Evolutionary conservation across 202 grass and related monocot species (phyloP), one percentile per base, ranked within the genome.

Genomic region (Bolboschoenoplectus hybrid): DNA sequence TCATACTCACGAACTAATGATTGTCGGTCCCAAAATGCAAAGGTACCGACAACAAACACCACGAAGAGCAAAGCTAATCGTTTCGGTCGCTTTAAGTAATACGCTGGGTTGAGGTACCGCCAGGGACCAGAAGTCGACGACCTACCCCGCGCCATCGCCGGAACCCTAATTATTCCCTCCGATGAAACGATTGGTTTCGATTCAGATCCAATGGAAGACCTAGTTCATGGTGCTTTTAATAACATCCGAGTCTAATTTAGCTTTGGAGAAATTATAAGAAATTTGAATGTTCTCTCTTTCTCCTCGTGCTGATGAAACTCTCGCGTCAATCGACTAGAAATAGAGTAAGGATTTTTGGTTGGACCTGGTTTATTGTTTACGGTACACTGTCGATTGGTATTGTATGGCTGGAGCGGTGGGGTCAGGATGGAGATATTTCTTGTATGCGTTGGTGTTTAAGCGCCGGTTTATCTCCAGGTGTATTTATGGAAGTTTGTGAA

Each of bases 11-110:
- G 66, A 64, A 97, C 89, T 68, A 99, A 89, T 44, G 90, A 92
- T 73, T 94, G 97, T 53, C 97, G 93, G 56, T 99, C 97, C 97
- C 97, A 99, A 84, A 97, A 90, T 84, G 90, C 93, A 82, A 99
- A 97, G 84, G 90, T 90, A 67, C 86, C 86, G 49, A 90, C 80
- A 81, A 99, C 97, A 74, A 99, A 99, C 80, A 97, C 85, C 67
- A 99, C 69, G 86, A 99, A 97, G 84, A 99, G 88, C 89, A 97
- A 84, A 69, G 90, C 97, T 6, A 99, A 87, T 81, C 93, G 90
- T 88, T 94, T 95, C 79, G 93, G 97, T 85, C 97, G 93, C 89
- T 96, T 98, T 72, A 98, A 91, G 81, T 98, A 98, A 73, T 96
- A 96, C 13, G 91, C 89, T 4, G 97, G 97, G 93, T 94, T 94